Conservation (phyloP, 345 rosid species). For the Brassica incana region DNA sequence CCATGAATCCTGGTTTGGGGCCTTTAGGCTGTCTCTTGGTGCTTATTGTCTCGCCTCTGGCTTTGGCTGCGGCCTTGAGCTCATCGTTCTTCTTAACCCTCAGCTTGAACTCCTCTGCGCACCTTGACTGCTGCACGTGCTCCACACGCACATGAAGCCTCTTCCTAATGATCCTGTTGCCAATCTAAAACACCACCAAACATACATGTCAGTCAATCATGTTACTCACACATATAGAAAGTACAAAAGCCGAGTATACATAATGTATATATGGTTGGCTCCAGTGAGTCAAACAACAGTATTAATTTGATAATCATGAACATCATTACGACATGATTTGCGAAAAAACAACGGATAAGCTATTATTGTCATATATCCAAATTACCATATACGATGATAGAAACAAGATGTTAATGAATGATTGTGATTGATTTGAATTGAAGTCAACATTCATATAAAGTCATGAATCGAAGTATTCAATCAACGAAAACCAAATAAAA, state of each 20-base stretch:
- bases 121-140: background rate
- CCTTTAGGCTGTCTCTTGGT: background rate
- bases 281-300: no score
- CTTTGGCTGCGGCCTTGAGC: background rate
- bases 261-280: no score
- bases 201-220: background rate
- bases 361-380: no score
- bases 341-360: no score
- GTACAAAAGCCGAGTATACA: no score
- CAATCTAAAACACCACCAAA: background rate
- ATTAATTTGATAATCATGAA: no score
- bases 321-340: background rate
- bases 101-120: background rate
- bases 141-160: conserved; percentile 1
- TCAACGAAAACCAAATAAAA: background rate
- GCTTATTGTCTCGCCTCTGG: background rate
- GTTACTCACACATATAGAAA: background rate
- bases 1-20: background rate
- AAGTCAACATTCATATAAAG: background rate
- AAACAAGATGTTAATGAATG: no score
- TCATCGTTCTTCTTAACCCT: background rate
- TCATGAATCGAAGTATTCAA: background rate
- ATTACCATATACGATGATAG: no score
- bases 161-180: background rate
- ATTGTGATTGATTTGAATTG: no score